Conservation (phyloP, 371 early-diverging fungal genomes). For the Mucor saturninus region DNA sequence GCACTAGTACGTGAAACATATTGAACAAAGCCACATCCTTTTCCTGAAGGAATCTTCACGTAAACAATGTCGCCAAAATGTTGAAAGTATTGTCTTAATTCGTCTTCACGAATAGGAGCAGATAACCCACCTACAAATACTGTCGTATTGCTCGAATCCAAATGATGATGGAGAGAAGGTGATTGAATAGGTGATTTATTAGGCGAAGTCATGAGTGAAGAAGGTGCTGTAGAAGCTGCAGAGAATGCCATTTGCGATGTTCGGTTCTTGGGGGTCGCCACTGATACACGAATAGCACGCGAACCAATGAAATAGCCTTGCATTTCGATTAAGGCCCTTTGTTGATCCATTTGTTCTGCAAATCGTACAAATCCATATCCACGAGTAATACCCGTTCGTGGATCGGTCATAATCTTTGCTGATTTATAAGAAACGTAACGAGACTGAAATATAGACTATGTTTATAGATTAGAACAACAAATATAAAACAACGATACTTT, state of each 20-base stretch:
- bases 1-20: slow-evolving; percentile 80
- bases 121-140: slow-evolving; percentile 92
- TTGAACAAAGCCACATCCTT: slow-evolving; percentile 93
- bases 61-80: slow-evolving; percentile 88
- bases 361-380: slow-evolving; percentile 87
- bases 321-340: slow-evolving; percentile 76
- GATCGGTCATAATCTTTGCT: slow-evolving; percentile 78
- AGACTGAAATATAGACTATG: slow-evolving; percentile 50
- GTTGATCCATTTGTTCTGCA: slow-evolving; percentile 65
- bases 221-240: slow-evolving; percentile 11
- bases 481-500: too few relatives aligned
- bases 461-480: neutral
- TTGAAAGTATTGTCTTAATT: slow-evolving; percentile 75
- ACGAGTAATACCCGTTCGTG: slow-evolving; percentile 65
- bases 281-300: slow-evolving; percentile 82
- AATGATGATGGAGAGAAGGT: slow-evolving; percentile 30
- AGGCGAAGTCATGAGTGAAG: slow-evolving; percentile 15
- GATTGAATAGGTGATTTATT: slow-evolving; percentile 22
- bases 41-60: slow-evolving; percentile 90
- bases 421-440: slow-evolving; percentile 69
- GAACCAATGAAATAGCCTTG: slow-evolving; percentile 66
- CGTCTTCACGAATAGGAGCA: slow-evolving; percentile 77
- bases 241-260: slow-evolving; percentile 1
- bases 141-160: slow-evolving; percentile 79
- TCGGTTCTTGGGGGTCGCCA: slow-evolving; percentile 75